Evolutionary conservation across 345 rosid species (phyloP), one percentile per base, ranked within the genome.

Genomic region (Turnera subulata): DNA sequence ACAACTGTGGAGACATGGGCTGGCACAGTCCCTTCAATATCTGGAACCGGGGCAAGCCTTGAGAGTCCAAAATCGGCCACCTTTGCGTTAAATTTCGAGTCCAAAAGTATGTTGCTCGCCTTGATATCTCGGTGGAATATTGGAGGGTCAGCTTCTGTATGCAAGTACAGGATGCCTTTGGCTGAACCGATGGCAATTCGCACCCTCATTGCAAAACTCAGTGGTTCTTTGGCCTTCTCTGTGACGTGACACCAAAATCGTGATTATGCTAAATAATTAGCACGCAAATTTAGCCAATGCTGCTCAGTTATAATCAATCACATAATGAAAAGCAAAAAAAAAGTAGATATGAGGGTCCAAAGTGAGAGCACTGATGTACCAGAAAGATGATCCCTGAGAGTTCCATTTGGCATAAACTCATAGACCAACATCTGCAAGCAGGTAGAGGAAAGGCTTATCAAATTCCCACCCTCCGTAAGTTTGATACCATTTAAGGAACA

Each of bases 61-160:
- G 96, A 93, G 46, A 93, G 85, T 55, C 99, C 96, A 68, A 93
- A 93, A 76, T 93, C 97, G 33, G 99, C 96, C 61, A 93, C 99
- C 69, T 89, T 89, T n/a, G 97, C 94, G 24, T 62, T 79, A 69
- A 73, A 84, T 65, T 64, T 85, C 7, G 83, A 54, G 71, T 89
- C 96, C 59, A 93, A 57, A 53, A 89, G 62, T 64, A 93, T 87
- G 77, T 89, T 93, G 78, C 83, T 89, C 47, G 99, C 96, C 74
- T 93, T 89, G 70, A 93, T 87, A 74, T 93, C 99, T 6, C 96
- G 80, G 67, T 93, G 94, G 64, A 87, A 89, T 60, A 93, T 79
- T 14, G 99, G 97, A 56, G 99, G 99, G 62, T 93, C 65, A 22
- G 97, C 99, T 84, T 93, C 99, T 3, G 90, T 81, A 57, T 93